Evolutionary conservation across 2,329 filamentous ascomycete genomes (phyloP), one percentile per base, ranked within the genome.

Genomic region (Cucurbitaria berberidis): DNA sequence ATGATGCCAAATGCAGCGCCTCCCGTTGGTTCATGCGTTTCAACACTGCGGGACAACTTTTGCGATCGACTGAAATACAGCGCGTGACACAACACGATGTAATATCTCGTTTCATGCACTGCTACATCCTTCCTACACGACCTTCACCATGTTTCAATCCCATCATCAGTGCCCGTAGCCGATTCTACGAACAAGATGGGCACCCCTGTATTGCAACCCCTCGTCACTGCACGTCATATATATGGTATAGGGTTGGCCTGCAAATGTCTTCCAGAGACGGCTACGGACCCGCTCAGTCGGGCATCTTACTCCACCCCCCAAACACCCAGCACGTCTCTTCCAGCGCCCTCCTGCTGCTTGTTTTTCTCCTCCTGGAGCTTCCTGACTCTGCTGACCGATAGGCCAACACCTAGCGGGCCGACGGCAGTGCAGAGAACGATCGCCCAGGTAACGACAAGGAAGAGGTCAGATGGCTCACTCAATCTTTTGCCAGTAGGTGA

Each of bases 341-440:
- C 75, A 62, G 76, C 72, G 7, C 66, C 60, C 30, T 69, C 70
- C 26, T 62, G 55, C 39, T 51, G 47, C 35, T 59, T 62, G 24
- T 65, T 54, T 57, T 76, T 77, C 34, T 52, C 58, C 45, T 57
- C 62, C 49, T 78, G 70, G 11, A 82, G 62, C 53, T 60, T 69
- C 57, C 74, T 79, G 19, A 82, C 77, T 21, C 80, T 67, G 41
- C 73, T 77, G 2, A 83, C 79, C 4, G 82, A 70, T 0, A 81
- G 51, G 0, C 82, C 82, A 11, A 84, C 79, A n/a, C 72, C 72
- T 0, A 85, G 63, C 1, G 83, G 83, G 0, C 82, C 82, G 11
- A 83, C 55, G n/a, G 84, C 72, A 0, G 83, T 85, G 61, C 82
- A 84, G 1, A 86, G 68, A 1, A 84, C 75, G 11, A 85, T 84